Base-by-base conservation (phyloP, 2,329 filamentous ascomycete species). In the Amylocarpus encephaloides region DNA sequence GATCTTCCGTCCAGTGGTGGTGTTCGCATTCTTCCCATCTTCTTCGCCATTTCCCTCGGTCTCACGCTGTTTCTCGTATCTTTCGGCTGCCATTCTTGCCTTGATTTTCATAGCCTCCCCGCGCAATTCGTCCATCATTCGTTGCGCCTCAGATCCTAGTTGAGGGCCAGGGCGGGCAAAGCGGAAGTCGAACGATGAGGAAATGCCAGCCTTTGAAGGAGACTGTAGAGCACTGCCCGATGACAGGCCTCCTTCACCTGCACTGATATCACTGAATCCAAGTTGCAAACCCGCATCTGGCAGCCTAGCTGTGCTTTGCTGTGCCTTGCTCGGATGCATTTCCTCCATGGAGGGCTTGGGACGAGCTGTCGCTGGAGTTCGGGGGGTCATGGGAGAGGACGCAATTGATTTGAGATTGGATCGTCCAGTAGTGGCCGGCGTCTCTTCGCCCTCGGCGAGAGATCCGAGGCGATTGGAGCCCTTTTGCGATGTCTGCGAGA, bases 291-390 rank as follows among this genome's bases (percentile, higher is more conserved):
- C 89, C 10, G 90, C 89, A 22, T 93, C 90, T 1, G 85, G 80
- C 40, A 87, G 74, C 48, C 86, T 87, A 54, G 82, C 85, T 18
- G 86, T 91, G 57, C 76, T 84, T 48, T 80, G 77, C 50, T 93
- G 88, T 50, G 82, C 80, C 65, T 86, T 87, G 71, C 86, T 87
- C 7, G 92, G 92, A 66, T 96, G 91, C 91, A 96, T 96, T 67
- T 95, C 90, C 52, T 83, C 81, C 56, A 77, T 77, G 43, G 85
- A 73, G 19, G 88, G 86, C 70, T 86, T 85, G 59, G 85, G 72
- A 5, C 82, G 77, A 3, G 76, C 78, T 35, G 80, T 79, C 36
- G 74, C 76, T 5, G 89, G 89, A 1, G 86, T 85, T 52, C 55
- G 55, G 22, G 65, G 65, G 41, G 55, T 52, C 16, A 55, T 32